Base-by-base conservation (phyloP, 2,329 filamentous ascomycete species). In the Sarocladium oryzae region DNA sequence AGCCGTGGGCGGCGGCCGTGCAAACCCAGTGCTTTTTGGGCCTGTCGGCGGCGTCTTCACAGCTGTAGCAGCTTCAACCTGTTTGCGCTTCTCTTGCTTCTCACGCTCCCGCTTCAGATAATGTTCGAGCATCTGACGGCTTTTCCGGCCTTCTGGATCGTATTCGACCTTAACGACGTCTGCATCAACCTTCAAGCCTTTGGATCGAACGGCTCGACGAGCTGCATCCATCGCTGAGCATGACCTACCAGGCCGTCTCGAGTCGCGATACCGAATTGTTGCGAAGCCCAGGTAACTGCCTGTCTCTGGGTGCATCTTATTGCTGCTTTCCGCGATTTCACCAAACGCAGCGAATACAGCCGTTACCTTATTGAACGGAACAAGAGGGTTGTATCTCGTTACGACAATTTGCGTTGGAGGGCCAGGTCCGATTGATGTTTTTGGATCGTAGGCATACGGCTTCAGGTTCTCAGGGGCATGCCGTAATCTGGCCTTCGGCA, bases 271-370 rank as follows among this genome's bases (percentile, higher is more conserved):
- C 53, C 86, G 84, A 63, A 99, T 89, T 15, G 89, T 89, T 57
- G 89, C 95, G 64, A 99, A 91, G 11, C 93, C 93, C 11, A 99
- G 78, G 63, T 95, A 95, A 62, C 89, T 93, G 16, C 93, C 93
- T 11, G 91, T 97, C 53, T 91, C 86, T 8, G 93, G 93, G 67
- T 99, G 90, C 61, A 95, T 92, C 66, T 95, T 92, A 63, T 96
- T 96, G 62, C 89, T 90, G 60, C 95, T 86, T 62, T 91, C 87
- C 40, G 86, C 86, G 56, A 99, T 91, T 53, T 96, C 89, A 50
- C 90, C 90, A 69, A 87, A 95, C 2, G 80, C 82, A 16, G 85
- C 81, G 64, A 95, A 95, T 51, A 88, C 79, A 41, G 85, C 81
- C 16, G 80, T 81, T 49, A 96, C 78, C 60, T 89, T 88, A 51